These are phyloP conservation scores for Trypanosomatidae sp. DNA, from an alignment of 208 protist species.

Conservation along the genomic window DNA sequence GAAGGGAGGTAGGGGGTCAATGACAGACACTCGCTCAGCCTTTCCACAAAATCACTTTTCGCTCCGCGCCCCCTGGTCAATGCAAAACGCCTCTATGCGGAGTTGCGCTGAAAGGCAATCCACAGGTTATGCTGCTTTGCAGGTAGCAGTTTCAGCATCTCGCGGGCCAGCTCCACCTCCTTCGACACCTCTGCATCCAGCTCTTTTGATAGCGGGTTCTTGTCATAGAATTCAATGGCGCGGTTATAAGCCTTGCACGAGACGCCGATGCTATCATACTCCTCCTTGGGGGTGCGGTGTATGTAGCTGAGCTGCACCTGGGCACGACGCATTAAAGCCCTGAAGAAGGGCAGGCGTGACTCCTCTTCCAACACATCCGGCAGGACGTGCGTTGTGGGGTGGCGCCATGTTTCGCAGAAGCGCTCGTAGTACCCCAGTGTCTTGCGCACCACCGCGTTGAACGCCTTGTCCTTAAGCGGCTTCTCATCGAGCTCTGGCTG, in stretches of 20 bases:
- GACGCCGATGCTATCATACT: conserved; percentile 74
- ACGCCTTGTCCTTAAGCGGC: conserved; percentile 59
- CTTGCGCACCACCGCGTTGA: conserved; percentile 69
- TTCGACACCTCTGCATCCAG: conserved; percentile 29
- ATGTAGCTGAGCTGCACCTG: conserved; percentile 57
- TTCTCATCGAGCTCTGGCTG: conserved; percentile 38
- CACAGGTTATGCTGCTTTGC: conserved; percentile 75
- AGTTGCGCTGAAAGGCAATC: conserved; percentile 42
- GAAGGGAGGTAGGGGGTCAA: neutral
- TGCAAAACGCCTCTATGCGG: conserved; percentile 1
- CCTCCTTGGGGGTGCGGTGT: conserved; percentile 50
- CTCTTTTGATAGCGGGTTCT: conserved; percentile 37
- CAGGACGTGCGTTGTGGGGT: conserved; percentile 42
- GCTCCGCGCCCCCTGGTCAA: neutral
- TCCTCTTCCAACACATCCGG: conserved; percentile 73
- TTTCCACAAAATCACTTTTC: neutral
- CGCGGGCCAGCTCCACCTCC: conserved; percentile 25
- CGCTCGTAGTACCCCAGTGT: conserved; percentile 53
- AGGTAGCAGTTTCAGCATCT: conserved; percentile 68
- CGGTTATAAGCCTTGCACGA: conserved; percentile 52
- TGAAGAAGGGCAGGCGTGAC: conserved; percentile 74
- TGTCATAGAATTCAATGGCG: conserved; percentile 58
- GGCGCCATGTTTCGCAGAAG: conserved; percentile 84
- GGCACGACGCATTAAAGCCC: conserved; percentile 69
- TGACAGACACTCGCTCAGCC: neutral